Percentiles rank a stretch among this genome's conserved stretches.
Conservation (phyloP, 371 early-diverging fungal species). For the Rhizopus microsporus region DNA sequence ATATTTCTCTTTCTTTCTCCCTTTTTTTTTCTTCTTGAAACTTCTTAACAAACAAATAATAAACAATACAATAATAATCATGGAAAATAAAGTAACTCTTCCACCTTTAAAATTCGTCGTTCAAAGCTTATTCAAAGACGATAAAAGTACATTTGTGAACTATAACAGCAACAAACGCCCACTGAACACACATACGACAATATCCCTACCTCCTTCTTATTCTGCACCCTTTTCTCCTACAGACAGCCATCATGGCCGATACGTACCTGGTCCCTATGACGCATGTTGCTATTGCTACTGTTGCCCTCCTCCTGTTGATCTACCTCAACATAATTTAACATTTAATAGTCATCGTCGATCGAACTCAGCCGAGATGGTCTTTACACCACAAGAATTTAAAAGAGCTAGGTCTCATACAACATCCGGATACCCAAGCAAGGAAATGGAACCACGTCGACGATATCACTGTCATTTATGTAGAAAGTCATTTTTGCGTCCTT, state of each 20-base stretch:
- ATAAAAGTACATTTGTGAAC: slow-evolving; percentile 3
- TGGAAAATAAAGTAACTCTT: slow-evolving; percentile 21
- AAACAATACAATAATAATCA: not conserved
- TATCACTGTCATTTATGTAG: slow-evolving; percentile 31
- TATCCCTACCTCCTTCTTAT: slow-evolving; percentile 5
- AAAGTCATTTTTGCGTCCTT: slow-evolving; percentile 35
- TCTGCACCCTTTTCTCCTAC: slow-evolving; percentile 1
- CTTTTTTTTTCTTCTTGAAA: slow-evolving; percentile 5
- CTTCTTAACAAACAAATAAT: not conserved
- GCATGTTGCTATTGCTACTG: slow-evolving; percentile 3
- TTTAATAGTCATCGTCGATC: slow-evolving; percentile 21
- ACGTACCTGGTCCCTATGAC: not conserved
- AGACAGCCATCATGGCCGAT: slow-evolving; percentile 5
- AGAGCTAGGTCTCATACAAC: slow-evolving; percentile 32
- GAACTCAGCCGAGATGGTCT: slow-evolving; percentile 13
- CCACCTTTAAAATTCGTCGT: slow-evolving; percentile 26
- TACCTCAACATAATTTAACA: not conserved
- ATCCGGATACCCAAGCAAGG: slow-evolving; percentile 25
- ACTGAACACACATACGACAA: not conserved
- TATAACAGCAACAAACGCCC: not conserved
- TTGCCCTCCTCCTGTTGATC: slow-evolving; percentile 2
- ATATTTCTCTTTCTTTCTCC: slow-evolving; percentile 3
- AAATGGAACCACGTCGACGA: slow-evolving; percentile 10
- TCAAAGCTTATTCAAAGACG: slow-evolving; percentile 11
- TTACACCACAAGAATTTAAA: slow-evolving; percentile 4